Percentiles rank a stretch among this genome's conserved stretches.
These are phyloP conservation scores for Rhinocladiella similis DNA, from an alignment of 2,329 filamentous ascomycete genomes.

Conservation along the genomic window DNA sequence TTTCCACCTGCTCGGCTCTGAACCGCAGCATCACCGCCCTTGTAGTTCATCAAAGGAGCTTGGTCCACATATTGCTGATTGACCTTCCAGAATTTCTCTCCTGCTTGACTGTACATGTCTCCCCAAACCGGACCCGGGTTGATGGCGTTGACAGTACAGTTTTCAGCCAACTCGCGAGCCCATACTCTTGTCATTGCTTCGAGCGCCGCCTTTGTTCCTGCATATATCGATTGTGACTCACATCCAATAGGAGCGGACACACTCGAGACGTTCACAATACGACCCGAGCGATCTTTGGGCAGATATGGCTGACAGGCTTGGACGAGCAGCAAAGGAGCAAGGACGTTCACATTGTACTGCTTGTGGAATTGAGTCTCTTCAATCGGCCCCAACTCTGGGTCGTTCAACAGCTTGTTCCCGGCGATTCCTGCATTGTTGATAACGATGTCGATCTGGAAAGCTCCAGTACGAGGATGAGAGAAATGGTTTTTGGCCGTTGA, in stretches of 20 bases:
- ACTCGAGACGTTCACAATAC: conserved; percentile 59
- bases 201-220: conserved; percentile 62
- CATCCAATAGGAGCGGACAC: conserved; percentile 57
- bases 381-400: conserved; percentile 44
- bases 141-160: conserved; percentile 59
- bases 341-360: conserved; percentile 60
- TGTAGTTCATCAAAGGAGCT: conserved; percentile 64
- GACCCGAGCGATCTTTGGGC: conserved; percentile 57
- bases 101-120: conserved; percentile 56
- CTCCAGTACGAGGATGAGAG: conserved; percentile 49
- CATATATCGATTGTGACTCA: conserved; percentile 57
- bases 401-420: conserved; percentile 57
- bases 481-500: conserved; percentile 61
- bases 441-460: conserved; percentile 41
- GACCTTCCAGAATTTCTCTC: conserved; percentile 57
- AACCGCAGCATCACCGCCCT: conserved; percentile 56
- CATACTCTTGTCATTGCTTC: conserved; percentile 65
- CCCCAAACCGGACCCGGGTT: conserved; percentile 60
- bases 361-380: conserved; percentile 53
- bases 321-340: conserved; percentile 58
- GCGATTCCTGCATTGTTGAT: conserved; percentile 44
- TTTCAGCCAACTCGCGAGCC: conserved; percentile 58
- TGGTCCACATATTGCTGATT: conserved; percentile 63
- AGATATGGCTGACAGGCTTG: conserved; percentile 57
- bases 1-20: conserved; percentile 50